Conservation (phyloP, 208 protist genomes). For the Strigomonas galati region DNA sequence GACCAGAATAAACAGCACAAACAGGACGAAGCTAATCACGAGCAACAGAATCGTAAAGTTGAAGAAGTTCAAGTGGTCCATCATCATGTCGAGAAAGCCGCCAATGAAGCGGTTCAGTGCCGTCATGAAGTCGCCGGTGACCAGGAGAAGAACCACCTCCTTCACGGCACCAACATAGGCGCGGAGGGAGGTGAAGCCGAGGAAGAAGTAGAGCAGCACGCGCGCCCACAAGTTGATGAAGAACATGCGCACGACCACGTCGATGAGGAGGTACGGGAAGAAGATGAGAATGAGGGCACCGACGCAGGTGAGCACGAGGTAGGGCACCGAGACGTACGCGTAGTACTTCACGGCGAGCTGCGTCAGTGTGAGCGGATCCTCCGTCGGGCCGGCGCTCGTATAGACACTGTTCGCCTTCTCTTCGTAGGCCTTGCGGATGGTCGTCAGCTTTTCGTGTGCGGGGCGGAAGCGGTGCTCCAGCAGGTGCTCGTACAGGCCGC, state of each 20-base stretch:
- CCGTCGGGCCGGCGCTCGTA: background rate
- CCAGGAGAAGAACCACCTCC: conserved; percentile 18
- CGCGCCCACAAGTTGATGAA: conserved; percentile 62
- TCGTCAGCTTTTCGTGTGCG: background rate
- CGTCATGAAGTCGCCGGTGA: conserved; percentile 26
- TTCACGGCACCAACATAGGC: conserved; percentile 23
- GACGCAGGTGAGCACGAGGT: background rate
- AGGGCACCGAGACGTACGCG: conserved; percentile 13
- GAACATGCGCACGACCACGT: conserved; percentile 21
- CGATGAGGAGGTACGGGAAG: conserved; percentile 31
- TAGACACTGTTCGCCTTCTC: background rate
- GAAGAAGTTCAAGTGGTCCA: conserved; percentile 19
- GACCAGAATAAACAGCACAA: conserved; percentile 11
- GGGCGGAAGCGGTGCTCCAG: background rate
- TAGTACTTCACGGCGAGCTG: conserved; percentile 14
- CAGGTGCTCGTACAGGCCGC: background rate
- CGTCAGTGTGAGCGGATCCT: background rate
- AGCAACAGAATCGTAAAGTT: conserved; percentile 56
- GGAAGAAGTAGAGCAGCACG: conserved; percentile 66
- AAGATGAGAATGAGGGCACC: conserved; percentile 15
- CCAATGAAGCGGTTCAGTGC: conserved; percentile 19
- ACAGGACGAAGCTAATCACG: conserved; percentile 17
- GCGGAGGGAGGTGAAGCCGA: conserved; percentile 31
- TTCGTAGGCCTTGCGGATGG: background rate
- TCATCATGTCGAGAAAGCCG: conserved; percentile 28